A percentile compares a stretch with the other conserved stretches of the same genome.
phyloP scores from a whole-genome alignment of 495 filamentous ascomycete genomes.

The Penicillium subrubescens region DNA sequence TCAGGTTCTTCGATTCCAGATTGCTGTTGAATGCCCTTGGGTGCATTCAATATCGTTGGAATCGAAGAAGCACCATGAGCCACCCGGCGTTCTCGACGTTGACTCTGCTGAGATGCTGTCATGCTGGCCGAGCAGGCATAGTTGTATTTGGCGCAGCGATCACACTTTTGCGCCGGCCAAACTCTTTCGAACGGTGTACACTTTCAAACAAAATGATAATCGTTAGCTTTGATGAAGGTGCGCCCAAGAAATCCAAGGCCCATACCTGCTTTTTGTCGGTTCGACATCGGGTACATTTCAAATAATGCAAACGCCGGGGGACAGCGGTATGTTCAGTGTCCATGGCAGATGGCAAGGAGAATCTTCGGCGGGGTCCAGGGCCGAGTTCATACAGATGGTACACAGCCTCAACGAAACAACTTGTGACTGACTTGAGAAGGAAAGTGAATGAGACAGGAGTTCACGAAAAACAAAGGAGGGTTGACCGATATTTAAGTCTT shows the following conservation, averaged over 20 bases:
- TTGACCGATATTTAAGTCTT: conserved; percentile 1
- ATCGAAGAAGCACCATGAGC: not conserved
- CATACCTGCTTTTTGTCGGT: conserved; percentile 1
- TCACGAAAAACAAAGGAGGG: not conserved
- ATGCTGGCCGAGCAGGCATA: conserved; percentile 1
- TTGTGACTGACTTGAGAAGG: not conserved
- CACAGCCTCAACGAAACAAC: not conserved
- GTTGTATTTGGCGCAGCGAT: conserved; percentile 2
- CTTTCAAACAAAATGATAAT: not conserved
- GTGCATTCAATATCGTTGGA: not conserved
- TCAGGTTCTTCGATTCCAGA: not conserved
- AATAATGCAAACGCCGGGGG: not conserved
- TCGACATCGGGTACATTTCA: conserved; percentile 3
- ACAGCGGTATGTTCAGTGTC: not conserved
- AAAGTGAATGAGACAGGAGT: not conserved
- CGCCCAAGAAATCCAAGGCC: not conserved
- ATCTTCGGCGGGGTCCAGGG: not conserved
- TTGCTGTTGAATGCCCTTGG: not conserved
- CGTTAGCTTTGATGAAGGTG: not conserved
- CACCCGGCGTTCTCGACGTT: not conserved
- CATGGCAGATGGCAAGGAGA: not conserved
- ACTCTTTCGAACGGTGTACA: not conserved
- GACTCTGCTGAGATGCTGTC: not conserved
- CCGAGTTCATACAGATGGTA: not conserved
- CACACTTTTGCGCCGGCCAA: not conserved